Base-by-base conservation (phyloP, 768 basidiomycete genomes). In the Sarcodon sp. region DNA sequence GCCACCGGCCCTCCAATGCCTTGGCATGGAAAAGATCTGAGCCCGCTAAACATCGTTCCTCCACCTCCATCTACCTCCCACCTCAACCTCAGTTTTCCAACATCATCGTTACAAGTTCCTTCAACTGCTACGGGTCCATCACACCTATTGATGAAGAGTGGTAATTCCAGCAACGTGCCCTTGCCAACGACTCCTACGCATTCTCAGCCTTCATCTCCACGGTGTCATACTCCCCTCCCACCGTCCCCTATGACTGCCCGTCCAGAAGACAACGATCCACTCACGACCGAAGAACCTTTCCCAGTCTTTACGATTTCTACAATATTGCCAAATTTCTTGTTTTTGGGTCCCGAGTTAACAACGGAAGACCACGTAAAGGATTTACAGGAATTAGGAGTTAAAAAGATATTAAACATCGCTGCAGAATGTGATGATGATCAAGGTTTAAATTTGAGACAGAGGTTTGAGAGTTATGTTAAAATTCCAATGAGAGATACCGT, bases 401-500 rank as follows among this genome's bases (percentile, higher is more conserved):
- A 78, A 61, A 69, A 91, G 48, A 89, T 98, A 53, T 64, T 97
- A 51, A 98, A 98, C 59, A 81, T 96, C 43, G 93, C 93, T 13
- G 73, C 75, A 9, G 93, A 97, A 64, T 96, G 91, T 61, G 83
- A 91, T 53, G 77, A 91, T 54, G 81, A 90, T 57, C 79, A 80
- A 46, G 87, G 84, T 2, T 64, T 93, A 54, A 64, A 69, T 13
- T 57, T 93, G 49, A 70, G 69, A 43, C 71, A 78, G 47, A 69
- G 70, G 9, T 96, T 98, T 61, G 89, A 91, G 53, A 77, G 76
- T 55, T 97, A 97, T 61, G 66, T 76, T 43, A 83, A 79, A 57
- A 85, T 97, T 37, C 87, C 91, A 7, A 93, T 97, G 88, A 71
- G 90, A 53, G 93, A 98, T 66, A 91, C 82, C 3, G 89, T 98